These are phyloP conservation scores for Yamadazyma kanchanaburiensis DNA, from an alignment of 1,139 yeast genomes.

Conservation along the genomic window DNA sequence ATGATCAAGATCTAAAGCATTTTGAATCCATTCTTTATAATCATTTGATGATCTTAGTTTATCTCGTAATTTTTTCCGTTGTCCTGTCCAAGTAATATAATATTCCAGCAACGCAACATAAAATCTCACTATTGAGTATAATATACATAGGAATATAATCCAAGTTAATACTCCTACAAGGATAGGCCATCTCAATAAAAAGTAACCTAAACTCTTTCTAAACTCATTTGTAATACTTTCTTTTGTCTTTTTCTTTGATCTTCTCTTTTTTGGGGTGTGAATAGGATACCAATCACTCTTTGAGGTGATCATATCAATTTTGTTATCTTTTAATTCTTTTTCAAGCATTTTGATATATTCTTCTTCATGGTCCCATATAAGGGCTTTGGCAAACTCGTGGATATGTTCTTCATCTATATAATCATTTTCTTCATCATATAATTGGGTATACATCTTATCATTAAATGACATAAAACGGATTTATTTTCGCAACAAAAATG, in stretches of 20 bases:
- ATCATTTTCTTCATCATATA: constrained; percentile 28
- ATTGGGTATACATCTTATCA: too few relatives aligned
- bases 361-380: constrained; percentile 36
- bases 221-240: constrained; percentile 37
- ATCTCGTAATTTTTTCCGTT: constrained; percentile 47
- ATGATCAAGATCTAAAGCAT: constrained; percentile 57
- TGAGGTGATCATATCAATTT: constrained; percentile 46
- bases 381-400: constrained; percentile 38
- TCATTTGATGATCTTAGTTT: constrained; percentile 44
- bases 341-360: constrained; percentile 8
- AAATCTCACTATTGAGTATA: constrained; percentile 53
- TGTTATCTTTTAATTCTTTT: constrained; percentile 1
- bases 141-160: constrained; percentile 46
- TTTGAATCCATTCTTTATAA: constrained; percentile 61
- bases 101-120: constrained; percentile 67
- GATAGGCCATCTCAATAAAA: constrained; percentile 64
- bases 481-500: constrained; percentile 1
- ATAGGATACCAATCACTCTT: constrained; percentile 71
- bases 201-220: constrained; percentile 47
- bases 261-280: constrained; percentile 5
- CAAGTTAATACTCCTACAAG: constrained; percentile 50
- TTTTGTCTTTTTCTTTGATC: constrained; percentile 2
- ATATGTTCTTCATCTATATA: constrained; percentile 37
- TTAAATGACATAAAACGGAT: too few relatives aligned
- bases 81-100: constrained; percentile 57